A percentile compares a stretch with the other conserved stretches of the same genome.
Conservation (phyloP, 371 early-diverging fungal species). For the Basidiobolus meristosporus region DNA sequence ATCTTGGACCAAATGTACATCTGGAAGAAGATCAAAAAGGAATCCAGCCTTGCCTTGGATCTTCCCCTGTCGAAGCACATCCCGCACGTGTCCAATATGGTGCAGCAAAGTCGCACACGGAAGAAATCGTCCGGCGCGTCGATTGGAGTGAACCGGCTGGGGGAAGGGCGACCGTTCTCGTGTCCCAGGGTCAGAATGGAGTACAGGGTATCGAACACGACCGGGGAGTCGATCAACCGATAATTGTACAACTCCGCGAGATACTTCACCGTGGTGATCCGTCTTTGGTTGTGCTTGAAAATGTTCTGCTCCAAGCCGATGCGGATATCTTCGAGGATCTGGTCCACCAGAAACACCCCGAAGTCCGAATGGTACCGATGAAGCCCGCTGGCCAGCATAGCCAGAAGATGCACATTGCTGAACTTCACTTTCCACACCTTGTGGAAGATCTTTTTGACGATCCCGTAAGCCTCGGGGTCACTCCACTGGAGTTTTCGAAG, state of each 20-base stretch:
- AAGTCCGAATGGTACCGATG: constrained; percentile 68
- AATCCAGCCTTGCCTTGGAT: constrained; percentile 40
- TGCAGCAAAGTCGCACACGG: constrained; percentile 75
- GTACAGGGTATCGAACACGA: constrained; percentile 73
- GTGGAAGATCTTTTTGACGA: constrained; percentile 35
- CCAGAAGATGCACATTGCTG: constrained; percentile 62
- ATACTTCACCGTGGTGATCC: constrained; percentile 63
- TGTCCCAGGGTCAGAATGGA: constrained; percentile 72
- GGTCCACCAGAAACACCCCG: constrained; percentile 69
- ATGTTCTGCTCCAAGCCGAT: constrained; percentile 76
- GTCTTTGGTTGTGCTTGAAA: constrained; percentile 77
- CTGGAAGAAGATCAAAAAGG: constrained; percentile 60
- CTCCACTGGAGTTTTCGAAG: constrained; percentile 83
- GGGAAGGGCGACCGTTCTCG: constrained; percentile 53
- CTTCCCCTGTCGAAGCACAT: constrained; percentile 55
- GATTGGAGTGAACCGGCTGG: constrained; percentile 33
- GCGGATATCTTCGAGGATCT: constrained; percentile 72
- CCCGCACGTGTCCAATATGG: constrained; percentile 77
- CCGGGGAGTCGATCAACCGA: constrained; percentile 54
- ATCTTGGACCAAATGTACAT: constrained; percentile 75
- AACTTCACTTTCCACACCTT: constrained; percentile 88
- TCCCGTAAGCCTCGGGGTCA: constrained; percentile 19
- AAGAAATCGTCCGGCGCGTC: constrained; percentile 86
- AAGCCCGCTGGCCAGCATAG: constrained; percentile 60
- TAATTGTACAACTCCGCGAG: constrained; percentile 84